phyloP scores from a whole-genome alignment of 768 basidiomycete species.

The Astraeus odoratus region DNA sequence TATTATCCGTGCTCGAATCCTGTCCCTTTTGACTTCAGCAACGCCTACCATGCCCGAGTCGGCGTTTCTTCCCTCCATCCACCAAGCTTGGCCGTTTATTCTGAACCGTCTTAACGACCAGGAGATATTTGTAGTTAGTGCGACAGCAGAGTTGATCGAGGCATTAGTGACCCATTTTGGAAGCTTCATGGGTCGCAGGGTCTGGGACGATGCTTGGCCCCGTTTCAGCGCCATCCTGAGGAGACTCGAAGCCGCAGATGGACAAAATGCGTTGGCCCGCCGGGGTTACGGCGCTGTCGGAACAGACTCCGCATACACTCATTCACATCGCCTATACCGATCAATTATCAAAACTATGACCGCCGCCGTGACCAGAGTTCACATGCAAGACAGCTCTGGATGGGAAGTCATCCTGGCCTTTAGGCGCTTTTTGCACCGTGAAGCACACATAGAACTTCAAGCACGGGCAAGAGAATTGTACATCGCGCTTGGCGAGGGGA shows the following conservation, averaged over 20 bases:
- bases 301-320: conserved; percentile 68
- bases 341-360: conserved; percentile 71
- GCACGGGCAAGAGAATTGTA: conserved; percentile 59
- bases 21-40: conserved; percentile 66
- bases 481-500: conserved; percentile 46
- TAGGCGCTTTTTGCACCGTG: conserved; percentile 64
- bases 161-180: conserved; percentile 64
- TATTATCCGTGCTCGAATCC: conserved; percentile 76
- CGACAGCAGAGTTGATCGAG: conserved; percentile 70
- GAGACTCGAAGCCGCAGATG: conserved; percentile 56
- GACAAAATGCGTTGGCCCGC: conserved; percentile 57
- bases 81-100: conserved; percentile 92
- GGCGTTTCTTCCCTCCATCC: conserved; percentile 76
- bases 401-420: conserved; percentile 82
- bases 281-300: conserved; percentile 46
- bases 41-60: conserved; percentile 67
- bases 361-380: conserved; percentile 57
- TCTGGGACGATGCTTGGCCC: conserved; percentile 96
- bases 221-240: conserved; percentile 57
- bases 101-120: conserved; percentile 71
- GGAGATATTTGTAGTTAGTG: conserved; percentile 74
- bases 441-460: conserved; percentile 73
- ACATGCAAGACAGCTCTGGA: conserved; percentile 57
- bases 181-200: conserved; percentile 74
- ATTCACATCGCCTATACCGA: conserved; percentile 75